Percentiles rank a stretch among this genome's conserved stretches.
Conservation (phyloP, 1,284 basidiomycete species). For the Boletus smithii region DNA sequence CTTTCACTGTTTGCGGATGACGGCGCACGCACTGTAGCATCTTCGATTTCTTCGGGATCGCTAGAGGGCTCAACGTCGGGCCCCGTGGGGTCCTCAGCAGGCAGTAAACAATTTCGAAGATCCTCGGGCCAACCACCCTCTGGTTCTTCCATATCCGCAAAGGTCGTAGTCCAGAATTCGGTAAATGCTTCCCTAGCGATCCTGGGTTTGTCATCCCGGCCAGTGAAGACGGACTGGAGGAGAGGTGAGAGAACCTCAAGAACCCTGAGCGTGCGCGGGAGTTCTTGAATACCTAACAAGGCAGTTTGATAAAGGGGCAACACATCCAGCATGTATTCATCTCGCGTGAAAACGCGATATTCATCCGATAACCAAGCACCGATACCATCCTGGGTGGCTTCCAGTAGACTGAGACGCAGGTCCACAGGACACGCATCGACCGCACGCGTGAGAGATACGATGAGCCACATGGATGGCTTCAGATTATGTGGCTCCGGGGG, state of each 20-base stretch:
- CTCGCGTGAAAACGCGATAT: slow-evolving; percentile 42
- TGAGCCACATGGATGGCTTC: slow-evolving; percentile 56
- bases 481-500: slow-evolving; percentile 57
- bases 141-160: slow-evolving; percentile 40
- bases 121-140: slow-evolving; percentile 48
- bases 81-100: background rate
- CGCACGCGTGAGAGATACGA: slow-evolving; percentile 49
- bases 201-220: slow-evolving; percentile 43
- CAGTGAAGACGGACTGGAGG: slow-evolving; percentile 51
- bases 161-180: slow-evolving; percentile 56
- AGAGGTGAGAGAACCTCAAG: slow-evolving; percentile 46
- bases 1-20: slow-evolving; percentile 5
- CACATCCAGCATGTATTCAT: slow-evolving; percentile 60
- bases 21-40: slow-evolving; percentile 3
- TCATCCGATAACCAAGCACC: slow-evolving; percentile 63
- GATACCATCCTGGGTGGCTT: slow-evolving; percentile 52
- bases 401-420: slow-evolving; percentile 44
- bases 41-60: slow-evolving; percentile 27
- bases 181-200: slow-evolving; percentile 46
- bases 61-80: slow-evolving; percentile 20
- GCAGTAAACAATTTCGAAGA: slow-evolving; percentile 41
- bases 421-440: slow-evolving; percentile 53
- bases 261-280: slow-evolving; percentile 38
- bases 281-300: slow-evolving; percentile 45
- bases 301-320: slow-evolving; percentile 57